Conservation (phyloP, 805 yeast species). For the Barnettozyma botsteinii region DNA sequence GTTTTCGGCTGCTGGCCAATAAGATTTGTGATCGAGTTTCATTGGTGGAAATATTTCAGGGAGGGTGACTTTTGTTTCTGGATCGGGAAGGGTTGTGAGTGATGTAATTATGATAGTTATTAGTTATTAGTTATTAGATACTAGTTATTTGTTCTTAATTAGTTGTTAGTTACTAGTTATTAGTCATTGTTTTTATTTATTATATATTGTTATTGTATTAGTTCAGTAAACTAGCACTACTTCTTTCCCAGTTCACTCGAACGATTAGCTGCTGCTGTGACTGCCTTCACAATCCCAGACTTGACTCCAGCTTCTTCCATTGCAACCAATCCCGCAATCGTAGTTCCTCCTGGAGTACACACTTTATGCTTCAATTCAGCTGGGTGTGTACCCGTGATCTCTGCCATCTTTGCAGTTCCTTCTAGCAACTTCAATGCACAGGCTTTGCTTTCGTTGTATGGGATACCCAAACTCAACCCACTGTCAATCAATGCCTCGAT, state of each 20-base stretch:
- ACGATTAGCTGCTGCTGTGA: constrained; percentile 86
- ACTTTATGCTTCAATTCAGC: constrained; percentile 81
- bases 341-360: constrained; percentile 97
- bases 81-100: neutral
- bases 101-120: too few relatives aligned
- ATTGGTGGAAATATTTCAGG: constrained; percentile 13
- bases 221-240: too few relatives aligned
- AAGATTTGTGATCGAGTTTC: constrained; percentile 4
- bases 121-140: neutral
- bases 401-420: constrained; percentile 90
- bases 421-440: constrained; percentile 92
- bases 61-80: neutral
- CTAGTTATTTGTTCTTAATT: neutral
- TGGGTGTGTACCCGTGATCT: constrained; percentile 79
- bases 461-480: constrained; percentile 91
- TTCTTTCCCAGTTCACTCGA: constrained; percentile 57
- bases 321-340: constrained; percentile 88
- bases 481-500: constrained; percentile 92
- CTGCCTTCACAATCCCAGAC: constrained; percentile 80
- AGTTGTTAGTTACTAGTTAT: too few relatives aligned
- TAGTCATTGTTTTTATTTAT: too few relatives aligned
- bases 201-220: too few relatives aligned
- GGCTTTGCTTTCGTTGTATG: constrained; percentile 71
- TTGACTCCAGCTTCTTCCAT: constrained; percentile 91
- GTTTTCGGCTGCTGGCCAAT: constrained; percentile 7